phyloP scores from a whole-genome alignment of 2,329 filamentous ascomycete genomes.

The Diaporthe batatas region DNA sequence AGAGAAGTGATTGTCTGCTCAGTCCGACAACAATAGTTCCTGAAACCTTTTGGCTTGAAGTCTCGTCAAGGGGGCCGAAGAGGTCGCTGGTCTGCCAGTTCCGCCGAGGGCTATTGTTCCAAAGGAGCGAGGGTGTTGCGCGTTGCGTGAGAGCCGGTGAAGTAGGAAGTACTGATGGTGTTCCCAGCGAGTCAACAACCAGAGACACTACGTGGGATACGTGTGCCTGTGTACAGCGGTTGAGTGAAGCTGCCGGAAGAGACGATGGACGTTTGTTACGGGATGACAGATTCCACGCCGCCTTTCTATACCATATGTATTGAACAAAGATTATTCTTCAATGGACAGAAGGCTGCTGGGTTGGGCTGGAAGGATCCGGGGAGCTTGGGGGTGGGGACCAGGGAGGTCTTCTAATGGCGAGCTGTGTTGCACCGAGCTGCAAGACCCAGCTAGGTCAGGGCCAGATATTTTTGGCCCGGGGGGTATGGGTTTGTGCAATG shows the following conservation, averaged over 20 bases:
- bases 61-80: not conserved
- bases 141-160: not conserved
- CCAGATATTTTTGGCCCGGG: constrained; percentile 39
- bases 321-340: constrained; percentile 31
- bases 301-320: constrained; percentile 26
- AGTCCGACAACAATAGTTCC: not conserved
- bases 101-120: not conserved
- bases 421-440: constrained; percentile 42
- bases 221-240: constrained; percentile 1
- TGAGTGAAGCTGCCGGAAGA: not conserved
- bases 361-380: constrained; percentile 41
- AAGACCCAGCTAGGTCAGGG: constrained; percentile 40
- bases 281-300: constrained; percentile 20
- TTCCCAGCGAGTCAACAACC: not conserved
- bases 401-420: constrained; percentile 42
- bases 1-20: not conserved
- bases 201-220: constrained; percentile 9
- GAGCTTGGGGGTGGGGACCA: constrained; percentile 42
- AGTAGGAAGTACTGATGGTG: not conserved
- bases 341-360: constrained; percentile 34
- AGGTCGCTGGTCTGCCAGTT: constrained; percentile 2
- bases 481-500: constrained; percentile 28
- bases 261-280: constrained; percentile 3
- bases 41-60: not conserved
- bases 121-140: constrained; percentile 5